phyloP scores from a whole-genome alignment of 208 protist species.

The Leishmania martiniquensis region DNA sequence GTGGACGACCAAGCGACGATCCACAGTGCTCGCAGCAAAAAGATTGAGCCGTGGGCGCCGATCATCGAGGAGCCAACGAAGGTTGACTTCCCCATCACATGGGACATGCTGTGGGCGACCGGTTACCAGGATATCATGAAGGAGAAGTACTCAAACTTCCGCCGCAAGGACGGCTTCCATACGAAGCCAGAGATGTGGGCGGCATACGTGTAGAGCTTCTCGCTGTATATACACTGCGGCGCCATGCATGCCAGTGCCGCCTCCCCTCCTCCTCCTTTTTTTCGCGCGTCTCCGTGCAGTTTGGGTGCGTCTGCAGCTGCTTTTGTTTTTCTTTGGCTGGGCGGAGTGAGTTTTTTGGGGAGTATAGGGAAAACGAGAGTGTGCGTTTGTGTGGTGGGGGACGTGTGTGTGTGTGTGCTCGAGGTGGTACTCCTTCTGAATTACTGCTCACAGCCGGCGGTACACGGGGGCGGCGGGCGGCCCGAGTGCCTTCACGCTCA shows the following conservation, averaged over 20 bases:
- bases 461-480: too few species aligned
- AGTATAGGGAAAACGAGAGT: not conserved
- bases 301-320: too few species aligned
- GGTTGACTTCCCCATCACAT: conserved; percentile 86
- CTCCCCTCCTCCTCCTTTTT: not conserved
- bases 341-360: not conserved
- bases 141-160: conserved; percentile 80
- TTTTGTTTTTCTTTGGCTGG: too few species aligned
- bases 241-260: not conserved
- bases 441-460: not conserved
- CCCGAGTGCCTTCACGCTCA: not conserved
- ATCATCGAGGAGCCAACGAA: conserved; percentile 90
- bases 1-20: conserved; percentile 77
- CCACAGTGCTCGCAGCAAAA: conserved; percentile 69
- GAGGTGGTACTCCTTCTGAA: too few species aligned
- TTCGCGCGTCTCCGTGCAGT: not conserved
- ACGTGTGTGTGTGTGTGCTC: not conserved
- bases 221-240: not conserved
- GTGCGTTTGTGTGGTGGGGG: too few species aligned
- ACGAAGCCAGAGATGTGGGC: conserved; percentile 87
- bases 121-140: conserved; percentile 90
- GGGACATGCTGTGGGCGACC: conserved; percentile 90
- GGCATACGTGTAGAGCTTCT: conserved; percentile 61
- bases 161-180: conserved; percentile 86
- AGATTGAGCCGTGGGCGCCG: conserved; percentile 90